These are phyloP conservation scores for Candida hungchunana DNA, from an alignment of 805 yeast species.

Conservation along the genomic window DNA sequence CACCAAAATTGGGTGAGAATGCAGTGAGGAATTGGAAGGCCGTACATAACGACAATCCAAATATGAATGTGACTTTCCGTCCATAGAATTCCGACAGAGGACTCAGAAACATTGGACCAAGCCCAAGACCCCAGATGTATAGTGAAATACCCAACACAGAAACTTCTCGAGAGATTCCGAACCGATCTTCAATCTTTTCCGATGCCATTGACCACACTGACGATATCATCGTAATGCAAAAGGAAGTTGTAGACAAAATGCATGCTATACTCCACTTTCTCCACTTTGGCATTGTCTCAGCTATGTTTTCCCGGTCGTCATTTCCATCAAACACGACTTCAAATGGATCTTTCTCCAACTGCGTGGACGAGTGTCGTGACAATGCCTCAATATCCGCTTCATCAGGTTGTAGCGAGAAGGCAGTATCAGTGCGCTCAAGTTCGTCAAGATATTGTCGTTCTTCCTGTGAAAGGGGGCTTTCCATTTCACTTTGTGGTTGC, in stretches of 20 bases:
- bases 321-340: conserved; percentile 29
- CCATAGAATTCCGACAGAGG: conserved; percentile 70
- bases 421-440: conserved; percentile 4
- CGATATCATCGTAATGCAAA: conserved; percentile 64
- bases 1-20: conserved; percentile 57
- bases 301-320: conserved; percentile 31
- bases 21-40: conserved; percentile 52
- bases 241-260: conserved; percentile 50
- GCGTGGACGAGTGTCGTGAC: conserved; percentile 9
- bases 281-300: conserved; percentile 33
- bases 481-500: too few species aligned
- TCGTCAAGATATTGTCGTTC: too few species aligned
- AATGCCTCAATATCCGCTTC: conserved; percentile 17
- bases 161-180: conserved; percentile 52
- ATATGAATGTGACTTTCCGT: conserved; percentile 53
- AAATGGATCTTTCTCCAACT: conserved; percentile 14
- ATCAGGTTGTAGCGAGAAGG: conserved; percentile 18
- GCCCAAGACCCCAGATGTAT: conserved; percentile 66
- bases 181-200: conserved; percentile 41
- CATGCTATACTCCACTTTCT: conserved; percentile 56
- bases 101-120: conserved; percentile 61
- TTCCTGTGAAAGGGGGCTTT: too few species aligned
- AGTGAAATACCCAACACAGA: conserved; percentile 55
- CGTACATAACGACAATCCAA: conserved; percentile 55
- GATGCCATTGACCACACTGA: conserved; percentile 65